These are phyloP conservation scores for Auriscalpium vulgare DNA, from an alignment of 768 basidiomycete genomes.

Conservation along the genomic window DNA sequence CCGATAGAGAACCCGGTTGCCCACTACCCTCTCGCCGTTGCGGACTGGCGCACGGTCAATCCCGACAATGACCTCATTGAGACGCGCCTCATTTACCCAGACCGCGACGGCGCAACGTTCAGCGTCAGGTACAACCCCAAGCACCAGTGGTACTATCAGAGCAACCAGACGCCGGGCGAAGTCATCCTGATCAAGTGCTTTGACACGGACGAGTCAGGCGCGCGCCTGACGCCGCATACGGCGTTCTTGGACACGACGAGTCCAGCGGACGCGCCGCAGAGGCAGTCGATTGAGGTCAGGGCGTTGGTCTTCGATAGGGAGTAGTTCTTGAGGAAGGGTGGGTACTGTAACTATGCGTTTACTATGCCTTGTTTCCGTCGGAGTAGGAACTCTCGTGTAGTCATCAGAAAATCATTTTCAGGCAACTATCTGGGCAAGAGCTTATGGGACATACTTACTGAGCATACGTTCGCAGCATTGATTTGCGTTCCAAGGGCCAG, in stretches of 20 bases:
- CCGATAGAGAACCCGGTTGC: slow-evolving; percentile 32
- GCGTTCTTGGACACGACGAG: slow-evolving; percentile 33
- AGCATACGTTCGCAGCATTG: no score
- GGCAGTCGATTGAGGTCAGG: slow-evolving; percentile 38
- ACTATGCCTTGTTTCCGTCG: no score
- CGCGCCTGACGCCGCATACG: slow-evolving; percentile 34
- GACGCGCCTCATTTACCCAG: slow-evolving; percentile 28
- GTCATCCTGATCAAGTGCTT: slow-evolving; percentile 32
- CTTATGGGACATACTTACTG: no score
- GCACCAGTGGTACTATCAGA: slow-evolving; percentile 29
- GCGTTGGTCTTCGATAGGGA: slow-evolving; percentile 34
- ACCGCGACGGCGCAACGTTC: slow-evolving; percentile 24
- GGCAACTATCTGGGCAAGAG: no score
- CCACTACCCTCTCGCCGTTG: slow-evolving; percentile 33
- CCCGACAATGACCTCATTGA: slow-evolving; percentile 28
- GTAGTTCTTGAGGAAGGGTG: slow-evolving; percentile 10
- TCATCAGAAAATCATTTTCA: no score
- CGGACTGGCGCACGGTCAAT: slow-evolving; percentile 33
- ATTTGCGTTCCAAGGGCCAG: no score
- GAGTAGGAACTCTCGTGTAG: no score
- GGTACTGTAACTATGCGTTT: no score
- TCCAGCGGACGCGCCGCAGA: slow-evolving; percentile 27
- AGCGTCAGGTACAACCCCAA: slow-evolving; percentile 22
- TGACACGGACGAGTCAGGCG: slow-evolving; percentile 32
- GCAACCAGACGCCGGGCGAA: slow-evolving; percentile 19